Conservation (phyloP, 306 rosid genomes). For the Pterocarpus santalinus region DNA sequence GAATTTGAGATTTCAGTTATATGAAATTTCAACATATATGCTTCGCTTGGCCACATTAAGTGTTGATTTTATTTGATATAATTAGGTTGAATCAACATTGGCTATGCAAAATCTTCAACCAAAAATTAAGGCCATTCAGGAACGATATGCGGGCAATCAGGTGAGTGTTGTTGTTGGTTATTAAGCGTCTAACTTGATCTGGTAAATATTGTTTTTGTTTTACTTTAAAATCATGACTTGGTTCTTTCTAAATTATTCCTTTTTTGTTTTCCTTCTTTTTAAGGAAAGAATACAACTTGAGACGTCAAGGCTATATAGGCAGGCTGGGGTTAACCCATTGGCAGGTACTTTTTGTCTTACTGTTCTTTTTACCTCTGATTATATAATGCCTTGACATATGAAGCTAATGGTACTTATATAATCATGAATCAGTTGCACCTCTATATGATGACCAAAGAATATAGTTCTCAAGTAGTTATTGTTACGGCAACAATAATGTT, state of each 20-base stretch:
- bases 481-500: neutral
- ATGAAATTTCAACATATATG: conserved; percentile 8
- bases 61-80: conserved; percentile 39
- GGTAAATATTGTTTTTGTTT: conserved; percentile 33
- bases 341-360: conserved; percentile 66
- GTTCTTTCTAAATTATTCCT: conserved; percentile 48
- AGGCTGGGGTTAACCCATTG: conserved; percentile 98
- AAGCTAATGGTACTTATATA: conserved; percentile 26
- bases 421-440: conserved; percentile 13
- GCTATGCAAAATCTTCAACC: conserved; percentile 99
- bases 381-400: conserved; percentile 32
- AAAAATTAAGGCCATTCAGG: conserved; percentile 94
- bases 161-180: conserved; percentile 60
- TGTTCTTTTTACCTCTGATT: conserved; percentile 28
- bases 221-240: conserved; percentile 13
- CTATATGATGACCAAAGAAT: conserved; percentile 1
- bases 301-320: conserved; percentile 90
- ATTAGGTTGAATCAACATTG: conserved; percentile 91
- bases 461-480: conserved; percentile 28
- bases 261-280: conserved; percentile 50
- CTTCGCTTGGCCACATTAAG: conserved; percentile 8
- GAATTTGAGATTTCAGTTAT: conserved; percentile 37
- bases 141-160: conserved; percentile 97
- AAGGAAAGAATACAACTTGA: conserved; percentile 99
- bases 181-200: conserved; percentile 44